Base-by-base conservation (phyloP, 164 flowering plant species). In the Umbellularia californica region DNA sequence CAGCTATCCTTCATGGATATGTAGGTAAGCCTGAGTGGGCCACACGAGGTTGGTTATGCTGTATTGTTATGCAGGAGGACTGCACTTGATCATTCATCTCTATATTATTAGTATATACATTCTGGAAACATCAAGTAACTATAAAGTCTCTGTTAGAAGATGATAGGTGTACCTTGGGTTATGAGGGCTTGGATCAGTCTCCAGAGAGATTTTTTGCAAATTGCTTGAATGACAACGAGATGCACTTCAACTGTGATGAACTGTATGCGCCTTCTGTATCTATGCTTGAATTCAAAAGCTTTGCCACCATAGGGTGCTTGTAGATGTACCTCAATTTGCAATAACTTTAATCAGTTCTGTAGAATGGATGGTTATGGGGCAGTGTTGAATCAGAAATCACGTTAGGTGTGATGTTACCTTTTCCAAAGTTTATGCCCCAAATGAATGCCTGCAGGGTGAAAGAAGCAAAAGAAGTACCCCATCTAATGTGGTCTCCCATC, bases 181-280 rank as follows among this genome's bases (percentile, higher is more conserved):
- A 71, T 70, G 96, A 82, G 70, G 82, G 74, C 63, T 74, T 88
- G 70, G 94, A 89, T 78, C 88, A 77, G 50, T 82, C 89, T 73
- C 76, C 90, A 75, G 97, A 90, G 70, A 82, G 80, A 52, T 95
- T 98, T 97, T 75, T 93, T 76, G 82, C 90, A 19, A 85, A 90
- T 51, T 92, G 92, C 85, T 83, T 92, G 24, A 89, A 79, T 77
- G 93, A 90, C 66, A 60, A 84, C 3, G 92, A 83, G 71, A 83
- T 87, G 89, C 79, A 87, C 50, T 72, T 81, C 24, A 84, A 80
- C 78, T 76, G 85, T 68, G 90, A 88, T 72, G 89, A 89, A 51
- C 63, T 84, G 96, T 95, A 87, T 79, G 92, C 71, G 67, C 72
- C 72, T 68, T 72, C 3, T 23, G 58, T 9, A 14, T 64, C 15